Base-by-base conservation (phyloP, 164 flowering plant species). In the Akebia trifoliata region DNA sequence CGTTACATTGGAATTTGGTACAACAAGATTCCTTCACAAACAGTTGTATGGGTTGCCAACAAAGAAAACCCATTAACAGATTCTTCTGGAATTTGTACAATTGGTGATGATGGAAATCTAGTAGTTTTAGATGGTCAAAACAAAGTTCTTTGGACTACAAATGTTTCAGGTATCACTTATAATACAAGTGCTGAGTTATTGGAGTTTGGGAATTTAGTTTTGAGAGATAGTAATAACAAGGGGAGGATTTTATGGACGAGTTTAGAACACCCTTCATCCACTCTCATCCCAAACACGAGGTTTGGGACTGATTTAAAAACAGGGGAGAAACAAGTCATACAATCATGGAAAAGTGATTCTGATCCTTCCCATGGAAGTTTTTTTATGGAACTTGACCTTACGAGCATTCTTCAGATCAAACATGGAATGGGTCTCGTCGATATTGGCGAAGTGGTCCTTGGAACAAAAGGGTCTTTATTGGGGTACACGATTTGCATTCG, bases 391-490 rank as follows among this genome's bases (percentile, higher is more conserved):
- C 1, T 71, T 21, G 47, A 51, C 15, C 43, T 62, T n/a, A 10
- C 29, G 8, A 45, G 20, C 6, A 14, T 63, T 18, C 64, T 68
- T 14, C 65, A 77, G 50, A 6, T 58, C 40, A 60, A 29, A 46
- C 72, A 1, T 60, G 68, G 71, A 64, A 70, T n/a, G 74, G 70
- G 10, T 43, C 56, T 31, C 37, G n/a, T 6, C 48, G 26, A 8
- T 29, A 57, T 24, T 76, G 74, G 76, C 52, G 76, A 10, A 68
- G 72, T 47, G 78, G 77, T 18, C 76, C 70, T 2, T 76, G 78
- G 75, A 69, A 66, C 17, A 59, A 60, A 5, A 54, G 57, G 56
- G 15, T 54, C 24, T 73, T 73, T 39, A 47, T 61, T 4, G 78
- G 78, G 4, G 31, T 71, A 31, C 50, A 53, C 5, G 46, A 24